Evolutionary conservation across 352 stramenopile genomes (phyloP).

Genomic region (Phytophthora lateralis): DNA sequence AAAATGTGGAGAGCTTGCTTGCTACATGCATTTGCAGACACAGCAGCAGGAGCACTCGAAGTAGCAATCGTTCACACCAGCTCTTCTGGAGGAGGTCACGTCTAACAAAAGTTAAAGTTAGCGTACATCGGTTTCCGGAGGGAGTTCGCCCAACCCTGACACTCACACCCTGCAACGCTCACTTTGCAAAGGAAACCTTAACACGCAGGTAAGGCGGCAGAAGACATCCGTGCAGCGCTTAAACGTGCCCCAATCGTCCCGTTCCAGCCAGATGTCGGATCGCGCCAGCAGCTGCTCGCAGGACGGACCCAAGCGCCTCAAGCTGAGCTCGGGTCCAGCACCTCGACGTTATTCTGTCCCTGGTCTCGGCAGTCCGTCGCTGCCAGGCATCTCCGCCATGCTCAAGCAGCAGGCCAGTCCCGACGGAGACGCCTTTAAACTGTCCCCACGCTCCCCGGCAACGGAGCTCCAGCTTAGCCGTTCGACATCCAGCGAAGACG

Average conservation of each 20-base stretch:
- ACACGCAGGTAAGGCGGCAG: neutral
- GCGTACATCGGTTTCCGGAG: neutral
- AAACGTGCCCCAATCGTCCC: neutral
- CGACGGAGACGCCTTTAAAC: slow-evolving; percentile 8
- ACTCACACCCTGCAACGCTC: slow-evolving; percentile 3
- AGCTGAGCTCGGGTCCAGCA: slow-evolving; percentile 9
- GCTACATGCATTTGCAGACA: no score
- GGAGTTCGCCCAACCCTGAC: neutral
- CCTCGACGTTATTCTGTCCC: slow-evolving; percentile 3
- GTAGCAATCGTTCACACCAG: no score
- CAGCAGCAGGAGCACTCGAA: no score
- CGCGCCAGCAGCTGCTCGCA: slow-evolving; percentile 17
- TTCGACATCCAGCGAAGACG: slow-evolving; percentile 10
- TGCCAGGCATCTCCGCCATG: slow-evolving; percentile 31
- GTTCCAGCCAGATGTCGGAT: neutral
- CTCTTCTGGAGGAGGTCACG: no score
- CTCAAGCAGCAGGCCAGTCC: slow-evolving; percentile 22
- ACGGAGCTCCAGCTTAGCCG: neutral
- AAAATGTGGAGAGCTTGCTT: neutral
- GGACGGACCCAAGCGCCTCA: slow-evolving; percentile 18
- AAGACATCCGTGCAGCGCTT: no score
- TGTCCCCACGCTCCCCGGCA: slow-evolving; percentile 11
- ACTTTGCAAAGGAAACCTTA: slow-evolving; percentile 26
- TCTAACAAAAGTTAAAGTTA: neutral
- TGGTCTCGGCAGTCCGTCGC: slow-evolving; percentile 13